Percentiles rank a stretch among this genome's conserved stretches.
Conservation (phyloP, 192 early-diverging fungal genomes). For the Piromyces finnis region DNA sequence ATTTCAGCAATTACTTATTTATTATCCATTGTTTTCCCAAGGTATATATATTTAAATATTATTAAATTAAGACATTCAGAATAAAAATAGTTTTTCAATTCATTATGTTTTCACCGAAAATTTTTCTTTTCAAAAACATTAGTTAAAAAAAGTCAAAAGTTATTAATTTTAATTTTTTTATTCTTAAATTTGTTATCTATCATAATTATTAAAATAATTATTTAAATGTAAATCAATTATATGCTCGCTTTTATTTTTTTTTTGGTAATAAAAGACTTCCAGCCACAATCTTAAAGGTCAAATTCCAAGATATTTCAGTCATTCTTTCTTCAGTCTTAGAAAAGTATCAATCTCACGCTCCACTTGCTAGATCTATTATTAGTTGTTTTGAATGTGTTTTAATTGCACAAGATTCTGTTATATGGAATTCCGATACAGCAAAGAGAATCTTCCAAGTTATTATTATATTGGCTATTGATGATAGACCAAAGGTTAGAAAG, state of each 20-base stretch:
- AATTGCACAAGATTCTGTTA: slow-evolving; percentile 49
- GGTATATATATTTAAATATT: slow-evolving; percentile 11
- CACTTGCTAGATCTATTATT: slow-evolving; percentile 51
- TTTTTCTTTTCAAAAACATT: too few relatives aligned
- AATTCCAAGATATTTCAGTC: slow-evolving; percentile 23
- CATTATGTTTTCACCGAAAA: too few relatives aligned
- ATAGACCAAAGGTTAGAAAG: slow-evolving; percentile 75
- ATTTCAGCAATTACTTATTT: slow-evolving; percentile 54
- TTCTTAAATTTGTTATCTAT: too few relatives aligned
- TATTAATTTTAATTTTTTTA: too few relatives aligned
- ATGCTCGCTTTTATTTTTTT: too few relatives aligned
- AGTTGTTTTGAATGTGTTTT: slow-evolving; percentile 63
- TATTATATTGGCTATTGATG: slow-evolving; percentile 59
- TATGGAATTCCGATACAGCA: slow-evolving; percentile 41
- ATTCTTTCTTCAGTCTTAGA: slow-evolving; percentile 49
- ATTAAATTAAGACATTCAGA: too few relatives aligned
- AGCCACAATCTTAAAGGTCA: slow-evolving; percentile 12
- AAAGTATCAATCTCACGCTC: slow-evolving; percentile 40
- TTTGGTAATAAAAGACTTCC: slow-evolving; percentile 3
- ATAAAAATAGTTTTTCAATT: too few relatives aligned
- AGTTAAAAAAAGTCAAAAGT: too few relatives aligned
- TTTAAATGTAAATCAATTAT: too few relatives aligned
- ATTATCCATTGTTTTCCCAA: slow-evolving; percentile 55
- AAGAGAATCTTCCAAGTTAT: slow-evolving; percentile 57
- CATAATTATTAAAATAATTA: too few relatives aligned